Base-by-base conservation (phyloP, 2,329 filamentous ascomycete species). In the Decorospora gaudefroyi region DNA sequence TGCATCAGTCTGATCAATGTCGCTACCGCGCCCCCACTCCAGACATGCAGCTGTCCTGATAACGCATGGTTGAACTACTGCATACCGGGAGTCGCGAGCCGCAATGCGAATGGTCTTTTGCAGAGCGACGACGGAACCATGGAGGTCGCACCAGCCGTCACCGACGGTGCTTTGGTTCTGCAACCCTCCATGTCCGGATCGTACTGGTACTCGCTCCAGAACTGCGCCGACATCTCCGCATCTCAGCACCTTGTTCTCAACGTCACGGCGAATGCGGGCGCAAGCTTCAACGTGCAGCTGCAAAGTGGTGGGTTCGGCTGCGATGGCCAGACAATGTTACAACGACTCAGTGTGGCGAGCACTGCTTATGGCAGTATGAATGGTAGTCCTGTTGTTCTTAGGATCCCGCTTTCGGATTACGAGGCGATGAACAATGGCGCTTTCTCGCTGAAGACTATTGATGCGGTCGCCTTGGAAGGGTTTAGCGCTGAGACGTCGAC, bases 71-170 rank as follows among this genome's bases (percentile, higher is more conserved):
- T 46, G 11, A 46, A 46, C 38, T 46, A 46, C 31, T 46, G 43
- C 7, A 46, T 27, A 8, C 17, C 37, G 0, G 39, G 39, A 9
- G 32, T 35, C 6, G 26, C 32, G 2, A 21, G 12, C 10, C 31
- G 43, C 7, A 46, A 46, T 9, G 27, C 32, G 8, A 27, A 46
- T 6, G 43, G 43, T n/a, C 10, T 27, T 22, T 17, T 25, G 4
- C 43, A 46, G 10, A 46, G 43, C 31, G 43, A 46, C 22, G 43
- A 46, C 27, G 43, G 43, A 6, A 46, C 43, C 7, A 46, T 46
- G 43, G 37, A 27, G 6, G 17, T 26, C 8, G 38, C 38, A 8
- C 43, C 43, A 2, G 9, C 21, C 9, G 25, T 46, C 11, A 32
- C 16, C 1, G n/a, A 46, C 4, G 38, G 38, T 3, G 43, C 37